Base-by-base conservation (phyloP, 1,139 yeast species). In the Suzukiozyma palmioleophila region DNA sequence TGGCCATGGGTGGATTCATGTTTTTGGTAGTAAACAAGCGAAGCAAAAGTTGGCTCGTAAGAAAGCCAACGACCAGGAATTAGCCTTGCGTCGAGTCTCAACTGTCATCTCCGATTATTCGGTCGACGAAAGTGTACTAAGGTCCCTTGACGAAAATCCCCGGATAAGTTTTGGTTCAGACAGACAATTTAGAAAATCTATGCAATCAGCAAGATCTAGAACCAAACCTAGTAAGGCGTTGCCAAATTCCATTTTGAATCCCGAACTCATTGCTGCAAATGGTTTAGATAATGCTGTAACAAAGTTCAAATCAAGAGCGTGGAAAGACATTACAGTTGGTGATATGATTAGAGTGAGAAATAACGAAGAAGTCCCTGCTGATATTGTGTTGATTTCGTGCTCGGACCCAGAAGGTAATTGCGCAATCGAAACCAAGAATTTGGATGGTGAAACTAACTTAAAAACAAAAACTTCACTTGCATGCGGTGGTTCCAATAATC, bases 401-500 rank as follows among this genome's bases (percentile, higher is more conserved):
- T 84, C 95, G 0, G 97, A 90, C 57, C 60, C 75, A 1, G 97
- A 92, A 56, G 96, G 96, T 32, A 89, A 84, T 35, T 90, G 97
- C 63, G 90, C 83, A 54, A 81, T 90, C 32, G 97, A 92, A 61
- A 92, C 98, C 1, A 90, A 89, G 55, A 92, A 92, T 59, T 73
- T 92, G 52, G 97, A 92, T 62, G 98, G 98, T 59, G 98, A 92
- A 63, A 88, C 97, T 4, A 92, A 92, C 57, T 73, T 92, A 58
- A 92, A 92, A 60, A 79, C 80, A 37, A 84, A 88, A 45, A 82
- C 79, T 47, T 81, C 95, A 11, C 64, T 92, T 41, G 77, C 79
- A 43, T 79, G 87, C 51, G 89, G 95, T 21, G 75, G 79, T 29
- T 59, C 66, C 10, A 54, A 62, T 18, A 62, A 68, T 38, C 67